phyloP scores from a whole-genome alignment of 495 filamentous ascomycete species.

The Penicillium paxilli region DNA sequence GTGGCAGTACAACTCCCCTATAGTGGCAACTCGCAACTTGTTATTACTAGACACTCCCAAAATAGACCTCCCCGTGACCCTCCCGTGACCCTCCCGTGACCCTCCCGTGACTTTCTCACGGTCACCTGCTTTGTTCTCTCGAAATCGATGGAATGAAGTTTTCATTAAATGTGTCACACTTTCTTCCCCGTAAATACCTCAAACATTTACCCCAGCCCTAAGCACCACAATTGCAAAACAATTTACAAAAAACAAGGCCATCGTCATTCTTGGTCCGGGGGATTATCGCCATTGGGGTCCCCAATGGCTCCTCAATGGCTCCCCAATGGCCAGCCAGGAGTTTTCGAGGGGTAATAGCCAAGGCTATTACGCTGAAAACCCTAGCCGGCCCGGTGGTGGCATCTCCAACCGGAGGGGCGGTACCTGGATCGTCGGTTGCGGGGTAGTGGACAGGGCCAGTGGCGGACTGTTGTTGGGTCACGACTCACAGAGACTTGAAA shows the following conservation, averaged over 20 bases:
- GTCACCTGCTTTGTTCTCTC: background rate
- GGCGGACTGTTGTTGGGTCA: background rate
- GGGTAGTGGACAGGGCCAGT: slow-evolving; percentile 12
- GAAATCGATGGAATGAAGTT: background rate
- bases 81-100: too few relatives aligned
- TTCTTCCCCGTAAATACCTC: slow-evolving; percentile 9
- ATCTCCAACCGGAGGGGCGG: slow-evolving; percentile 23
- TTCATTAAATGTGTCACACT: background rate
- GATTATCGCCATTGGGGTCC: slow-evolving; percentile 21
- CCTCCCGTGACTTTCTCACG: background rate
- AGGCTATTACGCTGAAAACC: slow-evolving; percentile 9
- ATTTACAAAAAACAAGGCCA: too few relatives aligned
- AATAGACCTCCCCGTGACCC: too few relatives aligned
- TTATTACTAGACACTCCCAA: too few relatives aligned
- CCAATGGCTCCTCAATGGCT: background rate
- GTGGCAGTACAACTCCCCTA: too few relatives aligned
- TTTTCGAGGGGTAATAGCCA: slow-evolving; percentile 7
- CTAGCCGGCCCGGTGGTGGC: slow-evolving; percentile 20
- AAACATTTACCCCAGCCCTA: slow-evolving; percentile 16
- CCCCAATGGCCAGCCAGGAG: background rate
- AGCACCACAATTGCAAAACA: too few relatives aligned
- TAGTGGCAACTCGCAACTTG: too few relatives aligned
- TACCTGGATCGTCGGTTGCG: slow-evolving; percentile 30
- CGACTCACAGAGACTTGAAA: background rate
- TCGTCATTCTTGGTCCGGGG: slow-evolving; percentile 23